These are phyloP conservation scores for Durotheca rogersii DNA, from an alignment of 495 filamentous ascomycete species.

Conservation along the genomic window DNA sequence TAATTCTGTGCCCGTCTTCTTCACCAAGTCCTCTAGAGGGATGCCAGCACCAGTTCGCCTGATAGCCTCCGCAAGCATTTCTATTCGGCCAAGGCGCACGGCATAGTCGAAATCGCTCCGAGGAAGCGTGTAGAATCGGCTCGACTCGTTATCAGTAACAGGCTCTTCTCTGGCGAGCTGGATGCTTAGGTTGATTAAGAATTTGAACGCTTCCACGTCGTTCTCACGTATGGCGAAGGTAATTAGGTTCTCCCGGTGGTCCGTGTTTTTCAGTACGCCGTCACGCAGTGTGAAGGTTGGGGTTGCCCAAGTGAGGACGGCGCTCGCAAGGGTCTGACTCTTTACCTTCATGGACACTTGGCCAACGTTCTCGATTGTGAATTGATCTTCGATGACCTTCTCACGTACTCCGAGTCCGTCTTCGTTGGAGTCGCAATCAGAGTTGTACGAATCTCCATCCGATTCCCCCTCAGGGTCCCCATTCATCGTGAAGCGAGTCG, in stretches of 20 bases:
- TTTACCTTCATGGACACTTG: constrained; percentile 63
- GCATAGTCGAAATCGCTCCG: constrained; percentile 33
- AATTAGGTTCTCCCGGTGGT: constrained; percentile 10
- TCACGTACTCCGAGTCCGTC: constrained; percentile 49
- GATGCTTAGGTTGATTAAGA: constrained; percentile 40
- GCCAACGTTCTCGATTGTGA: constrained; percentile 71
- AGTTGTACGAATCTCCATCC: constrained; percentile 31
- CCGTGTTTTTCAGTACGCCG: constrained; percentile 12
- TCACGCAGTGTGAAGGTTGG: constrained; percentile 26
- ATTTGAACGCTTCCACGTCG: constrained; percentile 36
- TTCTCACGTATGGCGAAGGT: constrained; percentile 41
- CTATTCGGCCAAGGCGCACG: constrained; percentile 36
- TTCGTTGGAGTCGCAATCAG: constrained; percentile 35
- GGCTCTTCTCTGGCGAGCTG: constrained; percentile 30
- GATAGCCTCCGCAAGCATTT: constrained; percentile 45
- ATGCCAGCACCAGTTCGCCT: constrained; percentile 60
- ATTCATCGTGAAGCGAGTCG: constrained; percentile 51
- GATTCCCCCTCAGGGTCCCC: constrained; percentile 34
- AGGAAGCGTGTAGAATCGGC: constrained; percentile 39
- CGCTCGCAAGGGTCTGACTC: constrained; percentile 53
- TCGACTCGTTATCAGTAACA: constrained; percentile 23
- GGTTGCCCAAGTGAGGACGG: constrained; percentile 40
- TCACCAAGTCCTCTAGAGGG: constrained; percentile 61
- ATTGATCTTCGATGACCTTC: constrained; percentile 58
- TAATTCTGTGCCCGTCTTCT: constrained; percentile 57